These are phyloP conservation scores for Pythium aquatile DNA, from an alignment of 352 stramenopile species.

Conservation along the genomic window DNA sequence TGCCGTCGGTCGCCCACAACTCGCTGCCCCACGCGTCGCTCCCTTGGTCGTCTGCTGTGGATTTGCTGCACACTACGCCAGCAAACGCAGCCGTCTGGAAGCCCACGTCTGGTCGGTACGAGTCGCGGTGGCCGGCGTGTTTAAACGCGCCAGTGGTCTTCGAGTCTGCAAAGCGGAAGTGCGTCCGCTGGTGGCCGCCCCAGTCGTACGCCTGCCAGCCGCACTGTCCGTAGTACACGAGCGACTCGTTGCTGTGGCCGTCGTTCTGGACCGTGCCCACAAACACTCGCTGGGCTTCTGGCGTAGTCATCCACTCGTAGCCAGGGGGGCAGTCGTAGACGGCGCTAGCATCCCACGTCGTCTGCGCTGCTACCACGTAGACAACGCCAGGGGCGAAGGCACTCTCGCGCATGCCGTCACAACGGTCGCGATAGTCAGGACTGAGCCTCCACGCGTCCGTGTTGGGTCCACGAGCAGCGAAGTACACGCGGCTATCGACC, in stretches of 20 bases:
- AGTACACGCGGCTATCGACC: conserved; percentile 69
- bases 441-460: conserved; percentile 50
- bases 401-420: conserved; percentile 65
- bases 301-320: conserved; percentile 81
- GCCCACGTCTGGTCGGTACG: conserved; percentile 50
- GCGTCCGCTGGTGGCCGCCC: conserved; percentile 49
- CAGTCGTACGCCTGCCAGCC: conserved; percentile 81
- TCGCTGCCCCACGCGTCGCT: conserved; percentile 33
- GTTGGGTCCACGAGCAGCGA: conserved; percentile 70
- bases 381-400: conserved; percentile 49
- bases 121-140: conserved; percentile 73
- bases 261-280: conserved; percentile 32
- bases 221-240: conserved; percentile 85
- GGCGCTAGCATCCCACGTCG: conserved; percentile 56
- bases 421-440: conserved; percentile 49
- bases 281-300: conserved; percentile 52
- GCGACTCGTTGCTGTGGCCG: conserved; percentile 30
- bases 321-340: conserved; percentile 86
- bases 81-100: conserved; percentile 37
- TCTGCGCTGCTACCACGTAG: conserved; percentile 70
- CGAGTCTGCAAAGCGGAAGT: conserved; percentile 89
- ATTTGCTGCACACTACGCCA: conserved; percentile 23
- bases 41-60: background rate
- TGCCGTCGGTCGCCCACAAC: conserved; percentile 87
- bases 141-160: conserved; percentile 77